phyloP scores from a whole-genome alignment of 805 yeast genomes.

The Blastobotrys muscicola region DNA sequence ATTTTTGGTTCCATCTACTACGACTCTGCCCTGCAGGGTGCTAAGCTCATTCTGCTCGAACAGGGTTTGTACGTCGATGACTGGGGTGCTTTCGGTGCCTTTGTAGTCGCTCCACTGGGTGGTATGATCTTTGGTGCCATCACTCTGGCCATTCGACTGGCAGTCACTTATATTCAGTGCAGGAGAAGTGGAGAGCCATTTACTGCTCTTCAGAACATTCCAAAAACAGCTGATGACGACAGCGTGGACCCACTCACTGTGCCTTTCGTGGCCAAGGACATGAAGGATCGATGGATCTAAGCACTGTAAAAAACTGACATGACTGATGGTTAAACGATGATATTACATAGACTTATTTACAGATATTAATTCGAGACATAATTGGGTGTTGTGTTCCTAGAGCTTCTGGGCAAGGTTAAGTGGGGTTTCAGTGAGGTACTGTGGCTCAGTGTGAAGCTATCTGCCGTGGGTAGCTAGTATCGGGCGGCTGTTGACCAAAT shows the following conservation, averaged over 20 bases:
- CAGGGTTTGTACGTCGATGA: slow-evolving; percentile 68
- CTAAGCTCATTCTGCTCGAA: slow-evolving; percentile 51
- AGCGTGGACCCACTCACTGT: slow-evolving; percentile 2
- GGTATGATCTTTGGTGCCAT: slow-evolving; percentile 52
- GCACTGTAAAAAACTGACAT: neutral
- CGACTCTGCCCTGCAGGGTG: slow-evolving; percentile 65
- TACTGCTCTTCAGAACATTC: slow-evolving; percentile 26
- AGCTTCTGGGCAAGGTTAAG: too few species aligned
- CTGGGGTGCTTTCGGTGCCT: slow-evolving; percentile 95
- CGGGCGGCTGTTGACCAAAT: too few species aligned
- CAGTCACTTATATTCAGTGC: slow-evolving; percentile 24
- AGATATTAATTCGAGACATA: too few species aligned
- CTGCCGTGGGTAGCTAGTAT: too few species aligned
- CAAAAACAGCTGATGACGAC: slow-evolving; percentile 9
- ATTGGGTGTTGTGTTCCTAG: too few species aligned
- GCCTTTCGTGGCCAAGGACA: neutral
- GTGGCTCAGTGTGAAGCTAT: too few species aligned
- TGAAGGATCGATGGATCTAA: neutral
- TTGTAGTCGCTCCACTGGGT: slow-evolving; percentile 82
- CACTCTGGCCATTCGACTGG: slow-evolving; percentile 33
- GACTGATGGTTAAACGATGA: too few species aligned
- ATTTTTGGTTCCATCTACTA: slow-evolving; percentile 79
- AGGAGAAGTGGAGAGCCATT: slow-evolving; percentile 30
- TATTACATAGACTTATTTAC: too few species aligned
- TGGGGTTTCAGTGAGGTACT: too few species aligned